Evolutionary conservation across 768 basidiomycete species (phyloP), one percentile per base, ranked within the genome.

Genomic region (Pleurotus ostreatus): DNA sequence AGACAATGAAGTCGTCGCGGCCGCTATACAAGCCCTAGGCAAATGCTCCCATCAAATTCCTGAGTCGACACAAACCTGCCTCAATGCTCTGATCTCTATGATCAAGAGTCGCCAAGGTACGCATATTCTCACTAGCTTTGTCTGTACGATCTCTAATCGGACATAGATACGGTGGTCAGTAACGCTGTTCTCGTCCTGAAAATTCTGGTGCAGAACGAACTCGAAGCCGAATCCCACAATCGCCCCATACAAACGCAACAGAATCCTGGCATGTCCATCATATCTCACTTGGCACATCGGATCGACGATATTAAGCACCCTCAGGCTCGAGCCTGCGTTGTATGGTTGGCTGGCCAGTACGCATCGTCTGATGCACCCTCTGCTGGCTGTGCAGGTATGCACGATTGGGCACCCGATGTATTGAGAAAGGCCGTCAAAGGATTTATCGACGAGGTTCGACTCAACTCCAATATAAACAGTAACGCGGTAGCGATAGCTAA

Each of bases 291-390:
- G 5, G 92, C 93, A 0, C 78, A 81, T 48, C 80, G 82, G 30
- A 80, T 96, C 46, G 90, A 93, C 47, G 86, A 85, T 51, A 90
- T 98, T 49, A 80, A 75, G 5, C 91, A 94, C 62, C 76, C 86
- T 1, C 81, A 85, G 63, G 94, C 95, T 1, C 76, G 92, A 26
- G 93, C 95, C 0, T 94, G 90, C 61, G 85, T 98, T 1, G 72
- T 93, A 22, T 97, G 96, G 94, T 81, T 98, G 0, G 93, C 94
- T 0, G 95, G 96, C 0, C 93, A 97, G 67, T 92, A 92, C 65
- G 82, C 89, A 15, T 77, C 78, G 12, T 68, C 70, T 5, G 64
- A 67, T 15, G 71, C 71, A 40, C 65, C 62, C 22, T 57, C 62
- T 40, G 60, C 69, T 15, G 69, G 74, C 1, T 75, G 81, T 2